These are phyloP conservation scores for Debaryomyces psychrophilus DNA, from an alignment of 1,139 yeast species.

Conservation along the genomic window DNA sequence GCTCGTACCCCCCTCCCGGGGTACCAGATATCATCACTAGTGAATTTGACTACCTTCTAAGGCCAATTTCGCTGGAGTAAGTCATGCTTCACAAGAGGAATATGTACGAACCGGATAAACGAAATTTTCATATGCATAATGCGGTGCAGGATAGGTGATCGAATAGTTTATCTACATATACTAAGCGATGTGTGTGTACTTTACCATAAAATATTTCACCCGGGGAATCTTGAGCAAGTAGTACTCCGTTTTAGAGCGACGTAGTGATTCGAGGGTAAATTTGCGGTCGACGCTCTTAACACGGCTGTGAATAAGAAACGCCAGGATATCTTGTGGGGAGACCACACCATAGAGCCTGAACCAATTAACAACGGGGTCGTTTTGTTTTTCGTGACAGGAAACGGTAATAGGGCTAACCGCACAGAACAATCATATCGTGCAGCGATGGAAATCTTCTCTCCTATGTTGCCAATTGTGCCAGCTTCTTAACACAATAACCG, in stretches of 20 bases:
- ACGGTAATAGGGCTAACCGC: too few species aligned
- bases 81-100: not conserved
- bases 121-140: not conserved
- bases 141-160: not conserved
- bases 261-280: not conserved
- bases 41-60: not conserved
- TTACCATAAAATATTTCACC: not conserved
- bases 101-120: not conserved
- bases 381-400: too few species aligned
- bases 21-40: not conserved
- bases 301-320: not conserved
- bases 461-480: not conserved
- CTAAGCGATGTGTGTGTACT: not conserved
- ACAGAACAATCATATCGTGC: not conserved
- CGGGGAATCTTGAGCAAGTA: too few species aligned
- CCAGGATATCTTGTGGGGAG: not conserved
- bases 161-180: not conserved
- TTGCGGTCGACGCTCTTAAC: not conserved
- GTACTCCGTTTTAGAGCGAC: not conserved
- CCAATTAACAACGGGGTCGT: too few species aligned
- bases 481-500: slow-evolving; percentile 1
- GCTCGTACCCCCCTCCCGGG: too few species aligned
- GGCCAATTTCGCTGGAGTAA: not conserved
- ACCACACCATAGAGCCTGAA: not conserved
- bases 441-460: not conserved